These are phyloP conservation scores for Saccharomycopsis olivae DNA, from an alignment of 805 yeast species.

Conservation along the genomic window DNA sequence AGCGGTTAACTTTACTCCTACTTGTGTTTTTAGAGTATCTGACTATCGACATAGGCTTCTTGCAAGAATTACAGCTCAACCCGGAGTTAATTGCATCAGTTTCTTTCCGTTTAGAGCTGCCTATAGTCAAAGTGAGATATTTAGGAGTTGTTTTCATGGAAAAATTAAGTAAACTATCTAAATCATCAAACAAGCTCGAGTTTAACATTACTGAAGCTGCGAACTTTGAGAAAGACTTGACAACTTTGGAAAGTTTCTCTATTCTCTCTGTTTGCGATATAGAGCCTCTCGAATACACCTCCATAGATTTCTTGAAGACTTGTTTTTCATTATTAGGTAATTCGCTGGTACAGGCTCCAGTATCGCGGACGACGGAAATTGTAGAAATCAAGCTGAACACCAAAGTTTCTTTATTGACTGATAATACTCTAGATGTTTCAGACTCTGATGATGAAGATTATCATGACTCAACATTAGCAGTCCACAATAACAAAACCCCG, in stretches of 20 bases:
- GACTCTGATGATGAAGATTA: constrained; percentile 18
- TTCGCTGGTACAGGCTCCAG: too few species aligned
- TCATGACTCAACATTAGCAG: constrained; percentile 15
- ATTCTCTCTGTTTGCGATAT: background rate
- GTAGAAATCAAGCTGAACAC: background rate
- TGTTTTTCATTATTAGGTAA: too few species aligned
- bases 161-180: constrained; percentile 5
- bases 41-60: background rate
- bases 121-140: constrained; percentile 7
- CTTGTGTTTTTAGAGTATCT: constrained; percentile 1
- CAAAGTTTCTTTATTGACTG: too few species aligned
- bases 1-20: constrained; percentile 6
- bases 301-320: background rate
- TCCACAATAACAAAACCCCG: constrained; percentile 14
- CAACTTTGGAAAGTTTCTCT: background rate
- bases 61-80: constrained; percentile 1
- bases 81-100: constrained; percentile 1
- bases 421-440: background rate
- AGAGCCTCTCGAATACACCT: background rate
- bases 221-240: constrained; percentile 4
- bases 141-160: constrained; percentile 16
- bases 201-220: constrained; percentile 11
- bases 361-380: too few species aligned
- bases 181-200: constrained; percentile 1
- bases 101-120: constrained; percentile 14